Base-by-base conservation (phyloP, 208 protist genomes). In the Acanthamoeba triangularis region DNA sequence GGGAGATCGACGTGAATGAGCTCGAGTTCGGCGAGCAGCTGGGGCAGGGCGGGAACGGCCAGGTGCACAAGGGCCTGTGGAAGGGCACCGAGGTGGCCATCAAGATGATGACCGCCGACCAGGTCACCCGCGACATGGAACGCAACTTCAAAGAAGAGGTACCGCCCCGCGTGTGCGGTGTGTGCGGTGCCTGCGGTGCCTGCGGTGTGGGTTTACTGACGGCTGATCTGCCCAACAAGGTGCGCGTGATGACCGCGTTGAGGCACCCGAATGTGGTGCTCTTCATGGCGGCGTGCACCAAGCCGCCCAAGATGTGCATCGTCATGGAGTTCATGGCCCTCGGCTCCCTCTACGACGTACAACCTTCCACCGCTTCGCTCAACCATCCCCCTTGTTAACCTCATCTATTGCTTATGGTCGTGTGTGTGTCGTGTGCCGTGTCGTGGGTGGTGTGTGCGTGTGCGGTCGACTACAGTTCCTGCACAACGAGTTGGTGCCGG, bases 41-140 rank as follows among this genome's bases (percentile, higher is more conserved):
- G 30, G 84, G 84, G 16, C 20, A 30, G 33, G 84, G 84, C 41
- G 84, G 84, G 6, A 13, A 90, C 59, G 84, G 84, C 11, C 54
- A 90, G 13, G 84, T 90, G 49, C n/a, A 67, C 59, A 90, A 90
- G 59, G 84, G 54, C 49, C n/a, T 90, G 59, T 90, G 84, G 84
- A 90, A 90, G 59, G 49, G 84, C 84, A 90, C 84, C 59, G 84
- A 90, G 35, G 84, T 90, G n/a, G 84, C 84, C 49, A 47, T 90
- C 84, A 90, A 90, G 59, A n/a, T 90, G 84, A 61, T 90, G 54
- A 67, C 18, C n/a, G 25, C 84, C 54, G 84, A 90, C 2, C n/a
- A 44, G 49, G 44, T 65, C 54, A 90, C 49, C 7, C 49, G 59
- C 54, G 84, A 90, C n/a, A 44, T 67, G 59, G 54, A 90, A 33